These are phyloP conservation scores for Poa pratensis DNA, from an alignment of 176 grass and related monocot genomes.

Conservation along the genomic window DNA sequence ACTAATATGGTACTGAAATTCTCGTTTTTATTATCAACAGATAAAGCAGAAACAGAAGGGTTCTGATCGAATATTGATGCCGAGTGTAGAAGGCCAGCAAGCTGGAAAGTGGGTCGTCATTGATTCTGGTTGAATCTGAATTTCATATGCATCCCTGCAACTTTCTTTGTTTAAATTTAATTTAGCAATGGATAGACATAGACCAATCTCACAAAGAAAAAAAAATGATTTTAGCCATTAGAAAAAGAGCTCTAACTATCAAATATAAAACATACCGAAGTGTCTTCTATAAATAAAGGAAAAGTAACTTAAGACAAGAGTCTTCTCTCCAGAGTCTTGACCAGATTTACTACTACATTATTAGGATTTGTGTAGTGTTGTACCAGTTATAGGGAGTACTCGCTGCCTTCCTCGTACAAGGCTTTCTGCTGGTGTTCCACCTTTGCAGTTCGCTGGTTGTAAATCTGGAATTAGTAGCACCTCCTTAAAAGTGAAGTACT, in stretches of 20 bases:
- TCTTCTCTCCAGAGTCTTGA: not conserved
- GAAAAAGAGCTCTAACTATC: not conserved
- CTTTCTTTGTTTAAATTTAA: conserved; percentile 26
- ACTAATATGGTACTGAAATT: conserved; percentile 17
- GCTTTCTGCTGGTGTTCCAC: not conserved
- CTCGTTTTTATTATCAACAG: conserved; percentile 39
- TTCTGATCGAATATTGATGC: conserved; percentile 77
- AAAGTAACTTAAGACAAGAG: not conserved
- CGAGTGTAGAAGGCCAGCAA: conserved; percentile 81
- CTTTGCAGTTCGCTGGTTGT: not conserved
- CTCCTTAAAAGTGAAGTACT: not conserved
- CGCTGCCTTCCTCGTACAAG: not conserved
- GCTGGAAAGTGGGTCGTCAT: conserved; percentile 94
- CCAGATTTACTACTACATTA: not conserved
- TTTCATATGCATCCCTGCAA: not conserved
- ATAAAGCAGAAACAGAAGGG: conserved; percentile 90
- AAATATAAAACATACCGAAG: not conserved
- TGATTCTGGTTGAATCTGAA: conserved; percentile 72
- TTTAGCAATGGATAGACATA: conserved; percentile 10
- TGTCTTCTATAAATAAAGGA: conserved; percentile 5
- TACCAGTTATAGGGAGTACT: not conserved
- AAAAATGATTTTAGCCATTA: not conserved
- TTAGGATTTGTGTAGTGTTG: not conserved
- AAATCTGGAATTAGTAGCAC: not conserved
- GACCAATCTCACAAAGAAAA: not conserved